Evolutionary conservation across 805 yeast genomes (phyloP), one percentile per base, ranked within the genome.

Genomic region (Cyberlindnera bimundalis): DNA sequence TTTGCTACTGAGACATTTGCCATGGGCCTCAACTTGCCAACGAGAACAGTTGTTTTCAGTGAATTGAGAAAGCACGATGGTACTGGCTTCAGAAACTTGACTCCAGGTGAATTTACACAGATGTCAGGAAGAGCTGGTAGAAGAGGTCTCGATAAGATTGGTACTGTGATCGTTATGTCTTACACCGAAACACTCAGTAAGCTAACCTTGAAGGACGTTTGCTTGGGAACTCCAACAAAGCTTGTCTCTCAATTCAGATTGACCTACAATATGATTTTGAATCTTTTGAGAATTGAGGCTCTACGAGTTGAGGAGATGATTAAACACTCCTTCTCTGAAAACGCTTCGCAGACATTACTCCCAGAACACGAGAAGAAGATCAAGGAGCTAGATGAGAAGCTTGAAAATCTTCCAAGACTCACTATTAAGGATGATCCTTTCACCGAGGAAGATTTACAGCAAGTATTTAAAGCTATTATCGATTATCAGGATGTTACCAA

Each of bases 71-170:
- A 93, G 58, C 96, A 91, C 60, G 99, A 93, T 59, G 98, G 98
- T 33, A 74, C 80, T 23, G 76, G 76, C 0, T 79, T 87, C 63
- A 74, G 99, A 62, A 77, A 83, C 56, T 70, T 93, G 45, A 72
- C 83, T 9, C 96, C 99, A 0, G 99, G 99, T 40, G 99, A 93
- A 61, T 93, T 91, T 60, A 93, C 98, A 0, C 99, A 91, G 65
- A 93, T 93, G 99, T 90, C 97, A 0, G 99, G 99, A 33, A 77
- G 99, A 63, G 99, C 99, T 0, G 99, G 99, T 45, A 80, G 99
- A 66, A 80, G 99, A 70, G 99, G 99, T 26, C 67, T 93, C 49
- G 99, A 93, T 67, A 67, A 79, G 16, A 87, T 85, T 0, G 99
- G 99, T 58, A 91, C 97, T 0, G 99, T 93, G 11, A 88, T 93